Conservation (phyloP, 345 rosid species). For the Syzygium jambos region DNA sequence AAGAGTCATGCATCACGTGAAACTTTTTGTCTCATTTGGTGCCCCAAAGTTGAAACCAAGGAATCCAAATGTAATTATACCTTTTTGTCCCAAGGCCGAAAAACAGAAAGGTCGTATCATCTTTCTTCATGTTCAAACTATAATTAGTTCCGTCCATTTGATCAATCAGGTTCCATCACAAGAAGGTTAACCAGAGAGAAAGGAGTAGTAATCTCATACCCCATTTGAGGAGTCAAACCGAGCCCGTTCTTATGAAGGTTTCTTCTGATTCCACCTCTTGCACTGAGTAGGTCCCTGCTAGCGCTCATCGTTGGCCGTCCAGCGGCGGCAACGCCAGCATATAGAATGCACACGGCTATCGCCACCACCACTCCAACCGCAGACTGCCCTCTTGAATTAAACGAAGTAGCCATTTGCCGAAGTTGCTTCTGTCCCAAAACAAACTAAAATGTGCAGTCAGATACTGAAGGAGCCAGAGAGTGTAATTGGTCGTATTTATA, state of each 20-base stretch:
- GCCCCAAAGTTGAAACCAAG: not conserved
- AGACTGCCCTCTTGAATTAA: not conserved
- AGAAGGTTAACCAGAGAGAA: not conserved
- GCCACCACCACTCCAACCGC: not conserved
- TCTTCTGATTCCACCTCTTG: not conserved
- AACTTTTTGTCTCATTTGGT: not conserved
- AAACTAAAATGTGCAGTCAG: not conserved
- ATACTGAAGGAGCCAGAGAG: not conserved
- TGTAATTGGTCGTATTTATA: not conserved
- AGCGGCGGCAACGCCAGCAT: not conserved
- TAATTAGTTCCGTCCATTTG: not conserved
- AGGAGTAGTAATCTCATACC: constrained; percentile 10
- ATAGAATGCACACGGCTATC: not conserved
- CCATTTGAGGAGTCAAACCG: constrained; percentile 40
- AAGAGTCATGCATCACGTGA: not conserved
- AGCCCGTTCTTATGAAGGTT: constrained; percentile 22
- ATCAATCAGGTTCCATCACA: not conserved
- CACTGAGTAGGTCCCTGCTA: not conserved
- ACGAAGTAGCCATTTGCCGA: not conserved
- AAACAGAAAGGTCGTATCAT: not conserved
- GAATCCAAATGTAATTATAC: not conserved
- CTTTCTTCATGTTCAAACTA: not conserved
- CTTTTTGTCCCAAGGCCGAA: not conserved
- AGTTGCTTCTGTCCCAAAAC: not conserved
- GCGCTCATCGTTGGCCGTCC: not conserved